phyloP scores from a whole-genome alignment of 345 rosid species.

The Anastatica hierochuntica region DNA sequence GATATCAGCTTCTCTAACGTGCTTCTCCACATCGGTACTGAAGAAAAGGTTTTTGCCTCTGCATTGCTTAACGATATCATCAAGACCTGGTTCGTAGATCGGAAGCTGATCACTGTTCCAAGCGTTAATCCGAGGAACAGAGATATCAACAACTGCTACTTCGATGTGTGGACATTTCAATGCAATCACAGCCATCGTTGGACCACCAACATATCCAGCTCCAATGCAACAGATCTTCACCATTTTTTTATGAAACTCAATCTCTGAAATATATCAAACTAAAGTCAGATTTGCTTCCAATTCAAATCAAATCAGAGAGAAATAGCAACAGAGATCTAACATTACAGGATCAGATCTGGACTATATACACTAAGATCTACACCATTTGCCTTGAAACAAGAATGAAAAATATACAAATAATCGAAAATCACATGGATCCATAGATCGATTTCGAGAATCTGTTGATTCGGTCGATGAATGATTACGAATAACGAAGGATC shows the following conservation, averaged over 20 bases:
- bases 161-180: conserved; percentile 72
- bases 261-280: background rate
- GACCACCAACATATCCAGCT: conserved; percentile 96
- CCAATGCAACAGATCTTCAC: conserved; percentile 98
- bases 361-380: too few relatives aligned
- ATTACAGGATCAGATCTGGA: conserved; percentile 4
- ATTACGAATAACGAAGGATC: too few relatives aligned
- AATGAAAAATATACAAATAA: too few relatives aligned
- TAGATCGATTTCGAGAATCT: too few relatives aligned
- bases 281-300: background rate
- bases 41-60: conserved; percentile 80
- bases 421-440: too few relatives aligned
- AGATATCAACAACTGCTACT: conserved; percentile 86
- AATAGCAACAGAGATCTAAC: background rate
- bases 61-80: conserved; percentile 67
- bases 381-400: too few relatives aligned
- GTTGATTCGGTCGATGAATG: too few relatives aligned
- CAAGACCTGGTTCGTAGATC: conserved; percentile 90
- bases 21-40: conserved; percentile 88
- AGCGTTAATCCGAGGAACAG: conserved; percentile 61
- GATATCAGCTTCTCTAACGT: conserved; percentile 72
- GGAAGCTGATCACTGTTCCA: conserved; percentile 94
- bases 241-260: conserved; percentile 35
- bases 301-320: background rate
- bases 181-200: conserved; percentile 94